A percentile compares a stretch with the other conserved stretches of the same genome.
Conservation (phyloP, 2,329 filamentous ascomycete genomes). For the Tolypocladium inflatum region DNA sequence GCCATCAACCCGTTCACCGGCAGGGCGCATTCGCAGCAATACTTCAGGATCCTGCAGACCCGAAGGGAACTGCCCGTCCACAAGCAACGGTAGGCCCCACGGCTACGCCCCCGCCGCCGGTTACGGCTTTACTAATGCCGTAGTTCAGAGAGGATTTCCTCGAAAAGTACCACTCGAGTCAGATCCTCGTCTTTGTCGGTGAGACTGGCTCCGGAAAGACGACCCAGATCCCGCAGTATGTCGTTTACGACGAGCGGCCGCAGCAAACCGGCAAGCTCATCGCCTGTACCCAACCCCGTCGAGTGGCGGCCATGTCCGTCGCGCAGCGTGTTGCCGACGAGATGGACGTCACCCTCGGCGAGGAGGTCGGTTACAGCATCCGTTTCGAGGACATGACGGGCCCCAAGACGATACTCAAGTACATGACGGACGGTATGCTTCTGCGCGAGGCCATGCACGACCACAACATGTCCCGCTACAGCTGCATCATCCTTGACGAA, state of each 20-base stretch:
- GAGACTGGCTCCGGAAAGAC: slow-evolving; percentile 99
- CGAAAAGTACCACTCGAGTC: slow-evolving; percentile 80
- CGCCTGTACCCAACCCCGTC: slow-evolving; percentile 92
- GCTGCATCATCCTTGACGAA: slow-evolving; percentile 96
- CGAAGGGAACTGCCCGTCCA: slow-evolving; percentile 84
- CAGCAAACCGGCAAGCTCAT: slow-evolving; percentile 81
- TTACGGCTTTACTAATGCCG: neutral
- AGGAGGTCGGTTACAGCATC: slow-evolving; percentile 97
- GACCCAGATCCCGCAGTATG: slow-evolving; percentile 97
- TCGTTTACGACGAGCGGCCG: slow-evolving; percentile 92
- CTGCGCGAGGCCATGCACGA: slow-evolving; percentile 95
- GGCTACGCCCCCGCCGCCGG: neutral
- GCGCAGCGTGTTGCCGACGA: slow-evolving; percentile 96
- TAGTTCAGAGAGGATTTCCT: slow-evolving; percentile 73
- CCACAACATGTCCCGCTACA: slow-evolving; percentile 82
- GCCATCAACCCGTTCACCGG: slow-evolving; percentile 81
- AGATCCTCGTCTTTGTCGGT: slow-evolving; percentile 97
- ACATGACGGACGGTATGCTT: slow-evolving; percentile 99
- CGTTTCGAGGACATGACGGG: slow-evolving; percentile 95
- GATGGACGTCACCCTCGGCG: slow-evolving; percentile 84
- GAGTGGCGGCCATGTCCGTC: slow-evolving; percentile 97
- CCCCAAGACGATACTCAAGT: slow-evolving; percentile 86
- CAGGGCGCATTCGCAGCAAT: slow-evolving; percentile 65
- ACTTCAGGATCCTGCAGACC: slow-evolving; percentile 81
- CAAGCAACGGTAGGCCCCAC: slow-evolving; percentile 62